phyloP scores from a whole-genome alignment of 257 asterid genomes.

The Solanum sejunctum region DNA sequence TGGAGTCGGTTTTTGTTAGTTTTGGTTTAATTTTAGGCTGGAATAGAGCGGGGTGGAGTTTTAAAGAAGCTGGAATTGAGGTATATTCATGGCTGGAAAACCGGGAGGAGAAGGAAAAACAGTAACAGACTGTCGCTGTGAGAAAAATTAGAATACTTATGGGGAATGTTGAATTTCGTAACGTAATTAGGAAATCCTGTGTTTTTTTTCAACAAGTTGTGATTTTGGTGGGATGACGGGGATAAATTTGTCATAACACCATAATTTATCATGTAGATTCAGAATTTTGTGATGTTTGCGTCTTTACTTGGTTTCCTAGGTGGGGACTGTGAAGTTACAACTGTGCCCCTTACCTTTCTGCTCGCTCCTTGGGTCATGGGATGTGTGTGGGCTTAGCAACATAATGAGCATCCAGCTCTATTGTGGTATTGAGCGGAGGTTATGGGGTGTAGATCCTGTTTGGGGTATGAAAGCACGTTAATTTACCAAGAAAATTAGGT shows the following conservation, averaged over 20 bases:
- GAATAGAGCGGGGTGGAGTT: background rate
- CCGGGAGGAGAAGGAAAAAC: background rate
- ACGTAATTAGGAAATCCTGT: background rate
- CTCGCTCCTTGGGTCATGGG: background rate
- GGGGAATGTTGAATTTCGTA: background rate
- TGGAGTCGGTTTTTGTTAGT: background rate
- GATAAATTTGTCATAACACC: constrained; percentile 24
- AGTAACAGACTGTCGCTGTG: background rate
- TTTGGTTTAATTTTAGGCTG: background rate
- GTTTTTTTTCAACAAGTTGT: background rate
- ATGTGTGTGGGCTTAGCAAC: background rate
- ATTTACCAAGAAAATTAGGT: background rate
- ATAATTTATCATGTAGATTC: constrained; percentile 4
- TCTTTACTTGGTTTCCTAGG: constrained; percentile 1
- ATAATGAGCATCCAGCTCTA: background rate
- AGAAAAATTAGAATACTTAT: background rate
- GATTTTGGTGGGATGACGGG: constrained; percentile 8
- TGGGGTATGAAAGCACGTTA: background rate
- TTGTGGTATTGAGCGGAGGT: background rate
- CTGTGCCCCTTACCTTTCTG: background rate
- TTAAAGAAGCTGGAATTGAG: background rate
- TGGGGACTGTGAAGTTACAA: constrained; percentile 21
- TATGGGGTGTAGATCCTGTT: background rate
- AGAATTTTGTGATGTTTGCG: background rate
- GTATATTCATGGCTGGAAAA: background rate